A percentile compares a stretch with the other conserved stretches of the same genome.
Evolutionary conservation across 345 rosid species (phyloP).

Genomic region (Dipteronia dyeriana): DNA sequence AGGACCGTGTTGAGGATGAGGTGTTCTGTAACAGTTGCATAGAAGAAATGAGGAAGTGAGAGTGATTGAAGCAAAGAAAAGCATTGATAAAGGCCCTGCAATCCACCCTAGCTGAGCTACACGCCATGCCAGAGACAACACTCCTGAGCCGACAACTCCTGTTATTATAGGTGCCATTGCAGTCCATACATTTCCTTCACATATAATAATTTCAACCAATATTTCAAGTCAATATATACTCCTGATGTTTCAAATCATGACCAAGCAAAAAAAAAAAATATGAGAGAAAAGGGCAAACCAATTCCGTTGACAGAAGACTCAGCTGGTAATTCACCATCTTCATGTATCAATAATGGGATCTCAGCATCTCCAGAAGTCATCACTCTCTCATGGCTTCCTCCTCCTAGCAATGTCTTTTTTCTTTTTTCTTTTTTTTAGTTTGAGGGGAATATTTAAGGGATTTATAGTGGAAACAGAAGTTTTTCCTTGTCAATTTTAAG

Average conservation of each 20-base stretch:
- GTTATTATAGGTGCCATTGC: slow-evolving; percentile 57
- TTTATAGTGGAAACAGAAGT: no score
- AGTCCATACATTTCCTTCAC: slow-evolving; percentile 46
- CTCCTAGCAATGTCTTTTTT: no score
- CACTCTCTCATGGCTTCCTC: background rate
- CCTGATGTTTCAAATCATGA: no score
- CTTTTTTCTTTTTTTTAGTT: no score
- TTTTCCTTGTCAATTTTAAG: no score
- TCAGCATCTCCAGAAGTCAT: background rate
- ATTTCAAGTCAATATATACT: no score
- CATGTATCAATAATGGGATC: background rate
- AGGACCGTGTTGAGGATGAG: slow-evolving; percentile 55
- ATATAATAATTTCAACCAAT: background rate
- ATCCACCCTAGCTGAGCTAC: slow-evolving; percentile 73
- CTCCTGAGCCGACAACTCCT: slow-evolving; percentile 59
- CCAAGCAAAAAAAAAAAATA: background rate
- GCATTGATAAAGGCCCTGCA: slow-evolving; percentile 51
- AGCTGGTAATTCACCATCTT: background rate
- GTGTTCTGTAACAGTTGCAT: slow-evolving; percentile 12
- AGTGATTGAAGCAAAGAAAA: slow-evolving; percentile 52
- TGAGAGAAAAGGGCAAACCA: background rate
- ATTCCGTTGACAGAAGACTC: background rate
- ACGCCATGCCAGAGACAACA: slow-evolving; percentile 70
- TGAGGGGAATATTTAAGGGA: no score
- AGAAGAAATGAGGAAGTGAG: slow-evolving; percentile 49